These are phyloP conservation scores for Flaveria robusta DNA, from an alignment of 129 eudicot genomes.

Conservation along the genomic window DNA sequence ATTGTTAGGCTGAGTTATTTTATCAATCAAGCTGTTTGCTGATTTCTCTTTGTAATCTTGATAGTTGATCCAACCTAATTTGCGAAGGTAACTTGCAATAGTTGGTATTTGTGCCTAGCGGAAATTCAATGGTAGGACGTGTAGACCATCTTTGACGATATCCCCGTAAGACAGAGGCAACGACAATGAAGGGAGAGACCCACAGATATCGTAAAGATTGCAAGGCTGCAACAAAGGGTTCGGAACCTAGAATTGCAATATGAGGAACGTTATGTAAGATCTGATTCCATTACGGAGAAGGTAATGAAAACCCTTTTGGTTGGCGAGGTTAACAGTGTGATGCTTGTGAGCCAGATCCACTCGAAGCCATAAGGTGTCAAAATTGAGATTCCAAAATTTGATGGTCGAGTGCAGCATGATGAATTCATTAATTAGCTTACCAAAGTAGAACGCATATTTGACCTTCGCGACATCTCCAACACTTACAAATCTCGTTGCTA, in stretches of 20 bases:
- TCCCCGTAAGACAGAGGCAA: too few species aligned
- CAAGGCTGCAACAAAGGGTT: too few species aligned
- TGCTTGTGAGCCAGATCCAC: background rate
- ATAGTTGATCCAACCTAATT: background rate
- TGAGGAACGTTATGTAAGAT: background rate
- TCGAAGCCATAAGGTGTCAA: background rate
- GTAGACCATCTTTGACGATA: background rate
- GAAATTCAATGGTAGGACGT: background rate
- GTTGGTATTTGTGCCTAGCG: background rate
- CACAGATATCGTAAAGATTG: too few species aligned
- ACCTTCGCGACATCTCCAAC: background rate
- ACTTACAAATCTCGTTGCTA: background rate
- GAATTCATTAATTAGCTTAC: background rate
- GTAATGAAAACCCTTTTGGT: background rate
- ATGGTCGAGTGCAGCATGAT: background rate
- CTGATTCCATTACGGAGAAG: background rate
- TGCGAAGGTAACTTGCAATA: background rate
- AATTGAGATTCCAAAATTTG: background rate
- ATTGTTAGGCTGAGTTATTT: too few species aligned
- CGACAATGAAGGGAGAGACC: too few species aligned
- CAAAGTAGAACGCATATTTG: background rate
- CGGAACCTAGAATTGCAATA: too few species aligned
- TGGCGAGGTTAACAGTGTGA: background rate
- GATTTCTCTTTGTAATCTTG: too few species aligned
- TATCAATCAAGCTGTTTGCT: too few species aligned